Percentiles rank a stretch among this genome's conserved stretches.
Conservation (phyloP, 805 yeast genomes). For the Millerozyma miso region DNA sequence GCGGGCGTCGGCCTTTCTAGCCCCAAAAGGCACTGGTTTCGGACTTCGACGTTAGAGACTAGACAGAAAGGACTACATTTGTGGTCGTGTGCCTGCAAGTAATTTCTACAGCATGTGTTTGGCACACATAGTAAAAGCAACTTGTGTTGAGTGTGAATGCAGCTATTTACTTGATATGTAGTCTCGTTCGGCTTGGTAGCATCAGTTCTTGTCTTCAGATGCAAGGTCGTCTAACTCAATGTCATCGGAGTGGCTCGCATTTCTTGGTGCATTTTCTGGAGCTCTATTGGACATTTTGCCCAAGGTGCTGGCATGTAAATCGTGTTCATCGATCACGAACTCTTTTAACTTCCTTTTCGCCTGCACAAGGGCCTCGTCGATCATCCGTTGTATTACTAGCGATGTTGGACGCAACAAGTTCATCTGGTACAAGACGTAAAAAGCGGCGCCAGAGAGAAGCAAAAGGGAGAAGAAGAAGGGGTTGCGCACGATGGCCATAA, state of each 20-base stretch:
- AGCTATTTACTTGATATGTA: too few relatives aligned
- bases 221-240: conserved; percentile 15
- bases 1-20: too few relatives aligned
- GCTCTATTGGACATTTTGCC: conserved; percentile 5
- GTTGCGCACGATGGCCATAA: conserved; percentile 79
- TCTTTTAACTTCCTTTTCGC: conserved; percentile 60
- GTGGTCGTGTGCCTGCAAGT: too few relatives aligned
- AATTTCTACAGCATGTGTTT: too few relatives aligned
- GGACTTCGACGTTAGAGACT: too few relatives aligned
- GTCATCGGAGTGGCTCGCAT: conserved; percentile 4
- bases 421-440: conserved; percentile 63
- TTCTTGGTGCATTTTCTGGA: conserved; percentile 3
- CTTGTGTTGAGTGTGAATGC: neutral
- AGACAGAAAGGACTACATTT: too few relatives aligned
- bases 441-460: conserved; percentile 53
- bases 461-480: conserved; percentile 73
- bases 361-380: conserved; percentile 52
- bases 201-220: neutral
- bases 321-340: conserved; percentile 50
- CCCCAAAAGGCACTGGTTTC: too few relatives aligned
- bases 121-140: too few relatives aligned
- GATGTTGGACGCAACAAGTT: conserved; percentile 76
- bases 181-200: too few relatives aligned
- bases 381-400: conserved; percentile 52
- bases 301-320: conserved; percentile 17